Evolutionary conservation across 208 protist species (phyloP).

Genomic region (Acanthamoeba polyphaga): DNA sequence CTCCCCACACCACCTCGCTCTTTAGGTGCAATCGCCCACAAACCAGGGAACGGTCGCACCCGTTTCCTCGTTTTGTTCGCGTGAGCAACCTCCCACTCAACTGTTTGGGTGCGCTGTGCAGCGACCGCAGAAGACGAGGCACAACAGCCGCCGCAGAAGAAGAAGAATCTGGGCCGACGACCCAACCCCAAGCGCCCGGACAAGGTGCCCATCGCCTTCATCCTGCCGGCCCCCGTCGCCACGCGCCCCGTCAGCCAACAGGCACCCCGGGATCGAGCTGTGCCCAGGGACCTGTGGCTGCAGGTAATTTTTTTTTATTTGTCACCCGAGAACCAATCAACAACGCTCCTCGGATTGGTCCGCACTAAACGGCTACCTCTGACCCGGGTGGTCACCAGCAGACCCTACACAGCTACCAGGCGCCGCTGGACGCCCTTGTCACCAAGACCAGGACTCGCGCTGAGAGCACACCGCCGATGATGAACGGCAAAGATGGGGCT

Average conservation of each 20-base stretch:
- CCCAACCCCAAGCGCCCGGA: slow-evolving; percentile 7
- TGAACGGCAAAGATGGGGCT: background rate
- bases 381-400: too few species aligned
- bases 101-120: too few species aligned
- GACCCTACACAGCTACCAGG: background rate
- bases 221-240: background rate
- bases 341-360: too few species aligned
- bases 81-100: too few species aligned
- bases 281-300: background rate
- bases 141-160: background rate
- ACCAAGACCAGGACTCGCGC: background rate
- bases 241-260: background rate
- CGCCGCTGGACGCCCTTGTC: background rate
- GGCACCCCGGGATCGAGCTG: background rate
- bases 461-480: background rate
- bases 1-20: too few species aligned
- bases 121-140: background rate
- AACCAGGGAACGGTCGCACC: too few species aligned
- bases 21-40: too few species aligned
- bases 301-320: background rate
- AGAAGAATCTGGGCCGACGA: background rate
- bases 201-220: slow-evolving; percentile 14
- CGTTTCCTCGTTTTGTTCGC: too few species aligned
- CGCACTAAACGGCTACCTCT: background rate
- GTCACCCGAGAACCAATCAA: background rate